Evolutionary conservation across 495 filamentous ascomycete genomes (phyloP), one percentile per base, ranked within the genome.

Genomic region (Lasiosphaeria miniovina): DNA sequence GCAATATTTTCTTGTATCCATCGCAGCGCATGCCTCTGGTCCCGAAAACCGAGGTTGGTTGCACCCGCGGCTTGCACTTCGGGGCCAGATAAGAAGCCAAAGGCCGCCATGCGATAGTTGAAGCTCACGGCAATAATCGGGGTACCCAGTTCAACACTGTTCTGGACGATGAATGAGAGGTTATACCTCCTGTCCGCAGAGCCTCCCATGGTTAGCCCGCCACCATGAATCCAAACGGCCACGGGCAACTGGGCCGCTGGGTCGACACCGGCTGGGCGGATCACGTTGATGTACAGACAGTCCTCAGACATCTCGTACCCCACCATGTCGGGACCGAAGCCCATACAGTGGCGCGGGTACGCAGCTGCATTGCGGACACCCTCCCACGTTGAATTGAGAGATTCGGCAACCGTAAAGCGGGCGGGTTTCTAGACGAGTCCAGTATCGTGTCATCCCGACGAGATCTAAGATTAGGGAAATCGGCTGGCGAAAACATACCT

Each of bases 201-300:
- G 31, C 75, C 74, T n/a, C 83, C 83, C 58, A 66, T 58, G 53
- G 69, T 73, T 60, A 86, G 83, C 0, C 81, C 83, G 40, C 86
- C 86, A 12, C 84, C 84, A 61, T 85, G 80, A 34, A 88, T 82
- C 81, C 82, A 88, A 43, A 86, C 79, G 5, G 74, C 72, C 34
- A 80, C 77, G 4, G 79, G 80, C 33, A 69, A 64, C 5, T 32
- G 40, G 11, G 45, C 34, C 14, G 34, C 36, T 3, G 41, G 46
- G 31, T 43, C 6, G 33, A 36, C 57, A 1, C 58, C 62, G 3
- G 63, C 59, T 0, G 74, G 75, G 1, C 69, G 64, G 32, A 74
- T 54, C n/a, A 76, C 65, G 49, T 63, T 68, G 31, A 71, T 55
- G 63, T 61, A 72, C 74, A 77, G 59, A 46, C 77, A 82, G 53